phyloP scores from a whole-genome alignment of 495 filamentous ascomycete species.

The Penicillium silybi region DNA sequence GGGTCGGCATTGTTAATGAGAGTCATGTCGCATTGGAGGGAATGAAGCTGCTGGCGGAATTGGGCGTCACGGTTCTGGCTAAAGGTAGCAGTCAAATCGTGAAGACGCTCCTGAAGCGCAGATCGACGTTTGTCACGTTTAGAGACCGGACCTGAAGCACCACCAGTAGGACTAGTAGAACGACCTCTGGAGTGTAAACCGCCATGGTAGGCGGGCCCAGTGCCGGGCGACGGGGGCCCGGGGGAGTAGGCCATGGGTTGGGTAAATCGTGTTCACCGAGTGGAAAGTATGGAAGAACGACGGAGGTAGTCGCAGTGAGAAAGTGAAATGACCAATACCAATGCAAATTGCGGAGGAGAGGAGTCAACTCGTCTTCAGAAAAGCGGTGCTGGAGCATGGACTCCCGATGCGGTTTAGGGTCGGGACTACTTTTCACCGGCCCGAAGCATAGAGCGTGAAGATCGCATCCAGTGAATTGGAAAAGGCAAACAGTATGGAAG shows the following conservation, averaged over 20 bases:
- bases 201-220: constrained; percentile 21
- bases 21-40: constrained; percentile 83
- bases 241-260: constrained; percentile 38
- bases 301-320: not conserved
- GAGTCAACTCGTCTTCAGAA: constrained; percentile 12
- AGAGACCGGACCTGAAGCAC: constrained; percentile 44
- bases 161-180: constrained; percentile 34
- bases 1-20: constrained; percentile 80
- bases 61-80: constrained; percentile 73
- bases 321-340: not conserved
- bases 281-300: not conserved
- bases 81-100: constrained; percentile 68
- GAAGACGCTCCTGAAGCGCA: constrained; percentile 69
- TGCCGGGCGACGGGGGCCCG: constrained; percentile 30
- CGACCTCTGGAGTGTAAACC: constrained; percentile 28
- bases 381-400: constrained; percentile 20
- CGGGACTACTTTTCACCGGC: constrained; percentile 26
- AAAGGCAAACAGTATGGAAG: not conserved
- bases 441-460: constrained; percentile 7
- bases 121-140: constrained; percentile 90
- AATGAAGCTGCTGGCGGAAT: constrained; percentile 85
- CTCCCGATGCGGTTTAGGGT: constrained; percentile 18
- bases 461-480: not conserved
- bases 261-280: not conserved
- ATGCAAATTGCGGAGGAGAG: not conserved